Conservation (phyloP, 176 grass and related monocot genomes). For the Zizania latifolia region DNA sequence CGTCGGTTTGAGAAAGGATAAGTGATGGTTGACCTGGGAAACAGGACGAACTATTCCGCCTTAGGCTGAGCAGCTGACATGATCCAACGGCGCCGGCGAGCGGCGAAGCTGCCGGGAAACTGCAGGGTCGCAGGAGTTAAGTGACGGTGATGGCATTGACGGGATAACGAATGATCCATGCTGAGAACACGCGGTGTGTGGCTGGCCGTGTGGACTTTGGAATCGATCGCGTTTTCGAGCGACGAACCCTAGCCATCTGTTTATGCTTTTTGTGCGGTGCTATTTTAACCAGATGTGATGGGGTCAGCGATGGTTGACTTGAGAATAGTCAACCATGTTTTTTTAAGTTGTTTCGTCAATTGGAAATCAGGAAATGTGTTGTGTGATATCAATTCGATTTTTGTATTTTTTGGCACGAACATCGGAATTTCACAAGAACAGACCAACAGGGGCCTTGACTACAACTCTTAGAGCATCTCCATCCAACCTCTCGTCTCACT, state of each 20-base stretch:
- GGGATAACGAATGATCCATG: background rate
- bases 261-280: background rate
- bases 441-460: background rate
- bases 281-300: background rate
- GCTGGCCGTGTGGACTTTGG: constrained; percentile 13
- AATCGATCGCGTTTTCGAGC: background rate
- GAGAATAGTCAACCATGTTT: background rate
- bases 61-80: background rate
- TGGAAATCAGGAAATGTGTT: background rate
- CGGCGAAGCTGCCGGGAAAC: constrained; percentile 13
- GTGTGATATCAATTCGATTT: background rate
- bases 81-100: constrained; percentile 5
- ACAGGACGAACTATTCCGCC: background rate
- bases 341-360: background rate
- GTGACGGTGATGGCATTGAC: background rate
- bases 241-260: background rate
- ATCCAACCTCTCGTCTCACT: no score
- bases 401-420: background rate
- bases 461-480: no score
- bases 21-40: background rate
- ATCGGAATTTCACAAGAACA: background rate
- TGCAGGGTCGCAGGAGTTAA: background rate
- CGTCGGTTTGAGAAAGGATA: background rate
- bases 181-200: background rate
- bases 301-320: background rate